Conservation (phyloP, 1,139 yeast genomes). For the Blastobotrys petasosporus region DNA sequence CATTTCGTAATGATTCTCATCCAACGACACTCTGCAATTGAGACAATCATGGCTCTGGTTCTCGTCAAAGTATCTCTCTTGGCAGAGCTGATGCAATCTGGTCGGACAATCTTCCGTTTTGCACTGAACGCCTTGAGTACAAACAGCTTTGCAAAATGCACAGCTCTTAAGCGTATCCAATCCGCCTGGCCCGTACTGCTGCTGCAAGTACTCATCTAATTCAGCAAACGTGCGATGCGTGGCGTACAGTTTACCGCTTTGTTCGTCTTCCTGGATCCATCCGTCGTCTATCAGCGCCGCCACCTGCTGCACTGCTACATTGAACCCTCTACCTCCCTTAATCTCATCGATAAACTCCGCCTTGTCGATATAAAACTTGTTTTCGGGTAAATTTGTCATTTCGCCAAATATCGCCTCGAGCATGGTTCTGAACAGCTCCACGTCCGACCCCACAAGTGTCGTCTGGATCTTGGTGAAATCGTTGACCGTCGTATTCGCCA, state of each 20-base stretch:
- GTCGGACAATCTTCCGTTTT: conserved; percentile 33
- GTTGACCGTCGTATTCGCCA: conserved; percentile 16
- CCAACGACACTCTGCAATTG: conserved; percentile 14
- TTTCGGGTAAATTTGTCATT: conserved; percentile 11
- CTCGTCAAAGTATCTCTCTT: conserved; percentile 31
- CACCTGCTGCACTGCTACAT: conserved; percentile 1
- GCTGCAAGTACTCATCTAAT: conserved; percentile 29
- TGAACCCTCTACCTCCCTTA: neutral
- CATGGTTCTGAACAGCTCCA: conserved; percentile 20
- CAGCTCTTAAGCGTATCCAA: conserved; percentile 46
- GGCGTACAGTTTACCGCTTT: conserved; percentile 35
- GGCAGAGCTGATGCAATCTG: conserved; percentile 49
- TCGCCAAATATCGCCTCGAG: conserved; percentile 20
- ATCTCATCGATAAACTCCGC: conserved; percentile 6
- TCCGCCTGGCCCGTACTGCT: conserved; percentile 38
- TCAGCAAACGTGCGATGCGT: conserved; percentile 24
- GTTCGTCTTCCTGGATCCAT: conserved; percentile 31
- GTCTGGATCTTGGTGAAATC: conserved; percentile 20
- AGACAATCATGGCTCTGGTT: conserved; percentile 16
- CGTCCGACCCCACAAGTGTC: conserved; percentile 16
- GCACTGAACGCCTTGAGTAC: conserved; percentile 49
- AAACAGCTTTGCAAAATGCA: conserved; percentile 49
- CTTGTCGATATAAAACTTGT: conserved; percentile 14
- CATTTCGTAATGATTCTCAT: conserved; percentile 6
- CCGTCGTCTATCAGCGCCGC: conserved; percentile 7